phyloP scores from a whole-genome alignment of 1,284 basidiomycete genomes.

The Naganishia cerealis region DNA sequence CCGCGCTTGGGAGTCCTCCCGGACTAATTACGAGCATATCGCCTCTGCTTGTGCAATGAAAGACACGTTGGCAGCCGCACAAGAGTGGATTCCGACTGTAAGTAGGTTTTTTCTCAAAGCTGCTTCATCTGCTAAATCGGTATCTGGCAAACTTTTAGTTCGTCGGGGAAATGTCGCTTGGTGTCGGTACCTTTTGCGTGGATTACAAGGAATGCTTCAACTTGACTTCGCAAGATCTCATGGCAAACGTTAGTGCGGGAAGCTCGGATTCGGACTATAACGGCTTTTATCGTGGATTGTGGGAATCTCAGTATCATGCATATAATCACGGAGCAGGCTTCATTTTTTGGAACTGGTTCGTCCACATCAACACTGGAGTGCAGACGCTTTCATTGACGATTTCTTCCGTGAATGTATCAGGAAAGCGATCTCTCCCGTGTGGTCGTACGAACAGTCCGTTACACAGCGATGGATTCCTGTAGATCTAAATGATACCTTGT shows the following conservation, averaged over 20 bases:
- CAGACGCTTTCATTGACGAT: not conserved
- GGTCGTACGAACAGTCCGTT: slow-evolving; percentile 43
- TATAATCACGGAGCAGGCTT: slow-evolving; percentile 46
- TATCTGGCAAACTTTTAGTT: slow-evolving; percentile 26
- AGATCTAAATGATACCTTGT: slow-evolving; percentile 43
- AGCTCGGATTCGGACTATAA: slow-evolving; percentile 32
- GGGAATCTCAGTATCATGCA: slow-evolving; percentile 45
- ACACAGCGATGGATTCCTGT: slow-evolving; percentile 46
- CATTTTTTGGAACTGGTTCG: slow-evolving; percentile 36
- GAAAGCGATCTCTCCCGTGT: slow-evolving; percentile 39
- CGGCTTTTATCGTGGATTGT: slow-evolving; percentile 43
- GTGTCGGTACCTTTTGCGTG: slow-evolving; percentile 43
- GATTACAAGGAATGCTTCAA: slow-evolving; percentile 42
- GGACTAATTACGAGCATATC: slow-evolving; percentile 44
- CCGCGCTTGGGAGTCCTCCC: slow-evolving; percentile 40
- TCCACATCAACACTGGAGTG: not conserved
- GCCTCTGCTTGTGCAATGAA: slow-evolving; percentile 40
- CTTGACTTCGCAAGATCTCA: slow-evolving; percentile 35
- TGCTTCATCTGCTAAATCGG: not conserved
- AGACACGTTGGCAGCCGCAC: slow-evolving; percentile 36
- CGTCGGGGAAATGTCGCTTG: slow-evolving; percentile 43
- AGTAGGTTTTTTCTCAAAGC: slow-evolving; percentile 17
- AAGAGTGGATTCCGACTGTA: slow-evolving; percentile 39
- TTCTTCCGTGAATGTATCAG: not conserved
- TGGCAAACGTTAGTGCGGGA: slow-evolving; percentile 39